Conservation (phyloP, 2,329 filamentous ascomycete genomes). For the Botrytis medusae region DNA sequence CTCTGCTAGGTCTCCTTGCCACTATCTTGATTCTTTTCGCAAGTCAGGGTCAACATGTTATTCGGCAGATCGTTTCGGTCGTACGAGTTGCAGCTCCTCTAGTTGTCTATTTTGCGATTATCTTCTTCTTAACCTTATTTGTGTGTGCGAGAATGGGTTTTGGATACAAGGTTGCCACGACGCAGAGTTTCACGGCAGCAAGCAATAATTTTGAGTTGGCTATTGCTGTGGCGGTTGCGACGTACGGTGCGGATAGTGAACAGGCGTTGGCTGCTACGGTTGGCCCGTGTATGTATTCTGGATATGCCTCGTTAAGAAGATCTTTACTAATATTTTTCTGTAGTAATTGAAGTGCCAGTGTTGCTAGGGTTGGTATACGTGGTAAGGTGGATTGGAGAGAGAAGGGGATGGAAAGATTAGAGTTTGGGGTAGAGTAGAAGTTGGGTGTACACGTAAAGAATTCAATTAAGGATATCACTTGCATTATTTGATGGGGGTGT, state of each 20-base stretch:
- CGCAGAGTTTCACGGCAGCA: slow-evolving; percentile 84
- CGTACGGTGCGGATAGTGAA: slow-evolving; percentile 74
- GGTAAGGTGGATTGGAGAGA: slow-evolving; percentile 57
- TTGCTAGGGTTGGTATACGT: slow-evolving; percentile 75
- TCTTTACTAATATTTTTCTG: neutral
- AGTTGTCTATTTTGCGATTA: slow-evolving; percentile 73
- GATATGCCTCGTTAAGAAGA: neutral
- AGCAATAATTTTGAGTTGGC: slow-evolving; percentile 94
- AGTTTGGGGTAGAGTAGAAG: neutral
- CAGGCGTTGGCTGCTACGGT: slow-evolving; percentile 82
- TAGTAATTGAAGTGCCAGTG: slow-evolving; percentile 79
- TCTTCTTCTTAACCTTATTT: slow-evolving; percentile 70
- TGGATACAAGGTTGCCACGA: slow-evolving; percentile 66
- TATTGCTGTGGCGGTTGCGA: slow-evolving; percentile 82
- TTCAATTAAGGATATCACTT: neutral
- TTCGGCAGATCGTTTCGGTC: slow-evolving; percentile 81
- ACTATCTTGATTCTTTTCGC: slow-evolving; percentile 86
- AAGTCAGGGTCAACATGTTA: slow-evolving; percentile 72
- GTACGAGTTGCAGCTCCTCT: slow-evolving; percentile 78
- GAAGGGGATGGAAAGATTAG: slow-evolving; percentile 42
- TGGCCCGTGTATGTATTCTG: slow-evolving; percentile 53
- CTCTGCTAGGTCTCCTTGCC: slow-evolving; percentile 79
- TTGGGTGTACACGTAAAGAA: neutral
- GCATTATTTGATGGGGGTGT: neutral
- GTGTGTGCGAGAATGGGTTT: slow-evolving; percentile 67